These are phyloP conservation scores for thale cress (Arabidopsis thaliana) DNA, from an alignment of 345 rosid genomes.

Conservation along the genomic window DNA sequence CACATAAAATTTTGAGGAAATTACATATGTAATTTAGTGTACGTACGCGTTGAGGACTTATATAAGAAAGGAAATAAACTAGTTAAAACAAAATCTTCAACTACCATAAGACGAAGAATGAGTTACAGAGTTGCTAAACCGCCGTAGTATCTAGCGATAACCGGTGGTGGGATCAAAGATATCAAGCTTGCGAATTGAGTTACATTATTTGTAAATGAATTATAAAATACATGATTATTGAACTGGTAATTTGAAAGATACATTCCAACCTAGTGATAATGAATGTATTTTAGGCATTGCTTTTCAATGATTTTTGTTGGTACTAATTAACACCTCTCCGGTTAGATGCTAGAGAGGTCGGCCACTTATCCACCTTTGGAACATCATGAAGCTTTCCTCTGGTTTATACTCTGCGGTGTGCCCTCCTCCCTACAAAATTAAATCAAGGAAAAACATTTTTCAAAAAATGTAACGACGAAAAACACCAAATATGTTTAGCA, in stretches of 20 bases:
- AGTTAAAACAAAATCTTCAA: no score
- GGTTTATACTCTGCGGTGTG: constrained; percentile 63
- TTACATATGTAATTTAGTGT: no score
- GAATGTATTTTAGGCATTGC: not conserved
- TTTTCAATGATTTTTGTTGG: no score
- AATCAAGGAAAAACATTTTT: not conserved
- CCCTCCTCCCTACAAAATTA: constrained; percentile 70
- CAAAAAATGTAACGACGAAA: not conserved
- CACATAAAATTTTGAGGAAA: no score
- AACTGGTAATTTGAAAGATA: no score
- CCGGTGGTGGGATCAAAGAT: not conserved
- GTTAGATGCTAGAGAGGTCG: constrained; percentile 16
- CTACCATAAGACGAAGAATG: not conserved
- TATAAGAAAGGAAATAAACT: no score
- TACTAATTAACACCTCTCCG: no score
- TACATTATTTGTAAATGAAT: no score
- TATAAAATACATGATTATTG: no score
- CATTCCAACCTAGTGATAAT: no score
- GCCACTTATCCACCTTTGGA: constrained; percentile 37
- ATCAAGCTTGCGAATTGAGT: not conserved
- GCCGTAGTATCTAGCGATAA: not conserved
- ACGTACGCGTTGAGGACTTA: no score
- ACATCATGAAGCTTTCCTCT: constrained; percentile 56
- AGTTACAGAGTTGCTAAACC: not conserved
- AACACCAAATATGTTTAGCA: not conserved